Evolutionary conservation across 306 rosid species (phyloP).

Genomic region (Mimosa bimucronata): DNA sequence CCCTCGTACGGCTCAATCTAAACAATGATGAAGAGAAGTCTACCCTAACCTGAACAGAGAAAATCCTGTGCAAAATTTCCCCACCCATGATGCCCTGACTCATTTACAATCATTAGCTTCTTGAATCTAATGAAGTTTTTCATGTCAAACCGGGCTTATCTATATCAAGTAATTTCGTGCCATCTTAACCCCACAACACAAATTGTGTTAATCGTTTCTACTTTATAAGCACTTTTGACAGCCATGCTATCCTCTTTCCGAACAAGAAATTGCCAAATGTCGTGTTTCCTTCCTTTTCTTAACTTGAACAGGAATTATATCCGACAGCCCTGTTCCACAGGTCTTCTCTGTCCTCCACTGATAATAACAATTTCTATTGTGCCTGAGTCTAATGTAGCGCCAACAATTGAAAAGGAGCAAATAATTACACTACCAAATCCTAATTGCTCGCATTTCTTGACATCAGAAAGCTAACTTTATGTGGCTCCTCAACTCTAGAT

Average conservation of each 20-base stretch:
- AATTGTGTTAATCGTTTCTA: conserved; percentile 46
- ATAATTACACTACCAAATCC: conserved; percentile 21
- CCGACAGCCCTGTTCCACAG: conserved; percentile 40
- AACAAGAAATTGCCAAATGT: conserved; percentile 34
- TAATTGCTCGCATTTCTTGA: conserved; percentile 25
- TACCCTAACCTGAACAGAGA: conserved; percentile 6
- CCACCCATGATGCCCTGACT: conserved; percentile 10
- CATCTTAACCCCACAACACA: conserved; percentile 13
- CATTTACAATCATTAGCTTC: conserved; percentile 33
- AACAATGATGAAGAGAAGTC: conserved; percentile 28
- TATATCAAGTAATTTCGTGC: conserved; percentile 28
- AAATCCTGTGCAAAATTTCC: conserved; percentile 1
- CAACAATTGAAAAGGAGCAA: conserved; percentile 46
- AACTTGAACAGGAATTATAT: conserved; percentile 21
- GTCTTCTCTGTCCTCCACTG: conserved; percentile 23
- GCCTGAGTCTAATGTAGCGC: conserved; percentile 4
- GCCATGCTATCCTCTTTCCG: conserved; percentile 32
- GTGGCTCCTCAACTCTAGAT: neutral
- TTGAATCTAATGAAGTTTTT: conserved; percentile 31
- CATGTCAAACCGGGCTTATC: conserved; percentile 9
- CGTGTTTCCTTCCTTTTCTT: conserved; percentile 25
- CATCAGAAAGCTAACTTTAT: conserved; percentile 14
- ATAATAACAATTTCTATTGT: conserved; percentile 16
- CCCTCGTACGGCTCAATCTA: neutral
- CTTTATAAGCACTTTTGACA: conserved; percentile 39